phyloP scores from a whole-genome alignment of 306 rosid genomes.

The Neltuma alba region DNA sequence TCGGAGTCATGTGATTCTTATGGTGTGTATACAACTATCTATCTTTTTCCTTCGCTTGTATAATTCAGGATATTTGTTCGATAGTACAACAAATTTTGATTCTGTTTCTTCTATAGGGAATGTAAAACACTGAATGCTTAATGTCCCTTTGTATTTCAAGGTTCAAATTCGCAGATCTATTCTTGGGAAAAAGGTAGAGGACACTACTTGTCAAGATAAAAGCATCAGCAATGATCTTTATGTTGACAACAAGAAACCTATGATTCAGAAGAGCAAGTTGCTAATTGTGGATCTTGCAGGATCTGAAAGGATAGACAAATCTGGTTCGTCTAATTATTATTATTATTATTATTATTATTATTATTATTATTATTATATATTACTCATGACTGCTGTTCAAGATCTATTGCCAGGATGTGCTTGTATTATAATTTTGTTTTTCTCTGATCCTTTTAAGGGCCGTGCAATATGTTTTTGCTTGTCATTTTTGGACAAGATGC shows the following conservation, averaged over 20 bases:
- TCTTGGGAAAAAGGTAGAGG: slow-evolving; percentile 39
- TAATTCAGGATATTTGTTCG: slow-evolving; percentile 4
- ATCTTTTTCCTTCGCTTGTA: neutral
- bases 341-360: too few species aligned
- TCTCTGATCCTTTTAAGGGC: neutral
- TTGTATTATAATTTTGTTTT: neutral
- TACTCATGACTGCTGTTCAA: slow-evolving; percentile 6
- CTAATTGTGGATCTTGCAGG: slow-evolving; percentile 79
- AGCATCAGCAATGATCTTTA: slow-evolving; percentile 31
- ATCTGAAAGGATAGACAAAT: slow-evolving; percentile 75
- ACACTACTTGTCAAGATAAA: slow-evolving; percentile 38
- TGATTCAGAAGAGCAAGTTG: slow-evolving; percentile 70
- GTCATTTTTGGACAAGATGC: neutral
- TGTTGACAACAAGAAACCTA: slow-evolving; percentile 43
- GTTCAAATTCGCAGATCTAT: slow-evolving; percentile 59
- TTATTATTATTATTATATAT: too few species aligned
- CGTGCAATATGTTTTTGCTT: neutral
- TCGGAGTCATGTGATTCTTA: slow-evolving; percentile 73
- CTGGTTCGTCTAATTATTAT: slow-evolving; percentile 47
- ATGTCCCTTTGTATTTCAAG: slow-evolving; percentile 33
- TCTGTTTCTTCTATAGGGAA: neutral
- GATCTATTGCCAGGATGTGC: neutral
- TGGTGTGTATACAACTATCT: slow-evolving; percentile 37
- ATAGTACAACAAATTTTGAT: neutral
- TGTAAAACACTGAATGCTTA: neutral